These are phyloP conservation scores for Saccharomycopsis lassenensis DNA, from an alignment of 805 yeast species.

Conservation along the genomic window DNA sequence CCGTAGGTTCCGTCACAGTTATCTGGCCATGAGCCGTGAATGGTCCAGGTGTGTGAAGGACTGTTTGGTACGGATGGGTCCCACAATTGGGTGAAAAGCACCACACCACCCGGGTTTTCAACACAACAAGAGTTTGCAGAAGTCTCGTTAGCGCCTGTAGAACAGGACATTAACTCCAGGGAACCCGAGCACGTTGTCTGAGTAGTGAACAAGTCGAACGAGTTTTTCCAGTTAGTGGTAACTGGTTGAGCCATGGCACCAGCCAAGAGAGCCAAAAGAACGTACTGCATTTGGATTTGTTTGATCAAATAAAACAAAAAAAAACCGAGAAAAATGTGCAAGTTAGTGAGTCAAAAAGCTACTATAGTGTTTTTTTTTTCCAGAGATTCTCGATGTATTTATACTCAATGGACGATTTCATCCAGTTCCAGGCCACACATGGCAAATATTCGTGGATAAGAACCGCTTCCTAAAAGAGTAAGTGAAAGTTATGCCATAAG, in stretches of 20 bases:
- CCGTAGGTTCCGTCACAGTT: conserved; percentile 73
- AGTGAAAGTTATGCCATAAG: too few species aligned
- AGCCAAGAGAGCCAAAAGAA: not conserved
- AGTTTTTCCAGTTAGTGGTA: conserved; percentile 17
- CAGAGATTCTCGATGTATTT: not conserved
- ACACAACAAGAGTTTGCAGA: conserved; percentile 66
- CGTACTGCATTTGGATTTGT: not conserved
- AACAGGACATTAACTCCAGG: conserved; percentile 12
- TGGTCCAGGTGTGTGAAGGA: conserved; percentile 58
- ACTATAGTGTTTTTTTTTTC: not conserved
- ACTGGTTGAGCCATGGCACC: conserved; percentile 12
- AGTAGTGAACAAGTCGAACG: conserved; percentile 15
- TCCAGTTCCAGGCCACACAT: not conserved
- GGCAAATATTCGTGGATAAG: not conserved
- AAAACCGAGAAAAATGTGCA: too few species aligned
- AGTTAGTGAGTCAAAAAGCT: too few species aligned
- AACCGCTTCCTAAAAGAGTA: not conserved
- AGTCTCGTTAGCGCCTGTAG: conserved; percentile 27
- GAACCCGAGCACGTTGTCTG: conserved; percentile 7
- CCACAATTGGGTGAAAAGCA: conserved; percentile 88
- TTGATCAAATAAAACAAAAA: not conserved
- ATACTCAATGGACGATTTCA: not conserved
- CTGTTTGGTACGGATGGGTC: conserved; percentile 71
- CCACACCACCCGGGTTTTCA: conserved; percentile 77
- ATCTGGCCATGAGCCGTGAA: conserved; percentile 88